These are phyloP conservation scores for Triticum dicoccoides DNA, from an alignment of 176 grass and related monocot species.

Conservation along the genomic window DNA sequence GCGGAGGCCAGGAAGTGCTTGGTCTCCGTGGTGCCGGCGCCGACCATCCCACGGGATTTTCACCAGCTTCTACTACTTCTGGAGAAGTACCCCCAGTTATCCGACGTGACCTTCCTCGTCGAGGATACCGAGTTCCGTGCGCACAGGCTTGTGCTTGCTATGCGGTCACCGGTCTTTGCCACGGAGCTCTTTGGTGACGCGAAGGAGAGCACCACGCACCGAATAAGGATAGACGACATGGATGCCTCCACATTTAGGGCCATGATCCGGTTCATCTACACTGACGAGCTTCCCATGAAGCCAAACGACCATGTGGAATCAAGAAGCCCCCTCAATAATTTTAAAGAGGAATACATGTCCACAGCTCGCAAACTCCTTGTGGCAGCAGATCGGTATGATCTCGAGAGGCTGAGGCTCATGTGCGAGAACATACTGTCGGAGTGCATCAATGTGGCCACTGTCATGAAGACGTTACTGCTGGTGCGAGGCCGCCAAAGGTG, in stretches of 20 bases:
- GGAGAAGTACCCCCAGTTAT: background rate
- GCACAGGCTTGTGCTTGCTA: background rate
- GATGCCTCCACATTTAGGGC: background rate
- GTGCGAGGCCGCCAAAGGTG: background rate
- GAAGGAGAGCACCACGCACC: background rate
- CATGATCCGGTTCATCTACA: background rate
- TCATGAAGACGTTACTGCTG: background rate
- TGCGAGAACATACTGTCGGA: background rate
- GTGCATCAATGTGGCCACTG: background rate
- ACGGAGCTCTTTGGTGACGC: background rate
- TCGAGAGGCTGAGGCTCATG: background rate
- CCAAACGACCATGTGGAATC: background rate
- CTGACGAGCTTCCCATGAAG: background rate
- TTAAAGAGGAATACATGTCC: background rate
- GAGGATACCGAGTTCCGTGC: background rate
- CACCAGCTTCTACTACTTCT: background rate
- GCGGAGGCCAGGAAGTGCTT: background rate
- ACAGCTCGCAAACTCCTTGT: background rate
- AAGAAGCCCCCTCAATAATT: too few relatives aligned
- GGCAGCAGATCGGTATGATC: background rate
- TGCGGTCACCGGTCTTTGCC: background rate
- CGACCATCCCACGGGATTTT: background rate
- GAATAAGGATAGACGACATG: background rate
- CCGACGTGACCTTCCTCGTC: background rate
- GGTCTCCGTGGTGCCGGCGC: background rate